phyloP scores from a whole-genome alignment of 768 basidiomycete species.

The Paxillus involutus region DNA sequence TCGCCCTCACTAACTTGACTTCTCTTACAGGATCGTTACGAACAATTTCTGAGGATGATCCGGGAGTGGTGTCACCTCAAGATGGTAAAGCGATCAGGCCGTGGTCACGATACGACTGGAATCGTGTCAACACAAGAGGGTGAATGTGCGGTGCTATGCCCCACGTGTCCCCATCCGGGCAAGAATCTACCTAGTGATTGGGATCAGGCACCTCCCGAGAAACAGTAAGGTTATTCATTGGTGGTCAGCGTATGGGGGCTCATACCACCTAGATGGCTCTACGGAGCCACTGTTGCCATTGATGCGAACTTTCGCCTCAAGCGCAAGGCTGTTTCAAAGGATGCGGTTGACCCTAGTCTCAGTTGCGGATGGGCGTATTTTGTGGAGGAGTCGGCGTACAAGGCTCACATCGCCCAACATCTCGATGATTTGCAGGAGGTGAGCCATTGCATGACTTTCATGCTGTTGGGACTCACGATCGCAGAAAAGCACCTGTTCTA shows the following conservation, averaged over 20 bases:
- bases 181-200: too few species aligned
- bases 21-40: conserved; percentile 8
- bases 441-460: too few species aligned
- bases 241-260: too few species aligned
- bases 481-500: too few species aligned
- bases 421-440: too few species aligned
- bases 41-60: conserved; percentile 8
- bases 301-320: conserved; percentile 1
- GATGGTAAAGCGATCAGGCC: conserved; percentile 3
- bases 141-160: neutral
- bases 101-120: neutral
- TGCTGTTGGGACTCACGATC: too few species aligned
- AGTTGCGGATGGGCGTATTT: neutral
- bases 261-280: too few species aligned
- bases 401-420: too few species aligned
- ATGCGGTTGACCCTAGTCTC: neutral
- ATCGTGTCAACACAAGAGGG: neutral
- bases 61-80: conserved; percentile 13
- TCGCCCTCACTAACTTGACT: too few species aligned
- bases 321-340: neutral
- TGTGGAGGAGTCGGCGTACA: neutral
- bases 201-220: too few species aligned
- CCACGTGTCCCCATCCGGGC: neutral
- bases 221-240: too few species aligned
- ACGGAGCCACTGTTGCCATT: neutral